Percentiles rank a stretch among this genome's conserved stretches.
Evolutionary conservation across 495 filamentous ascomycete species (phyloP).

Genomic region (Platismatia glauca): DNA sequence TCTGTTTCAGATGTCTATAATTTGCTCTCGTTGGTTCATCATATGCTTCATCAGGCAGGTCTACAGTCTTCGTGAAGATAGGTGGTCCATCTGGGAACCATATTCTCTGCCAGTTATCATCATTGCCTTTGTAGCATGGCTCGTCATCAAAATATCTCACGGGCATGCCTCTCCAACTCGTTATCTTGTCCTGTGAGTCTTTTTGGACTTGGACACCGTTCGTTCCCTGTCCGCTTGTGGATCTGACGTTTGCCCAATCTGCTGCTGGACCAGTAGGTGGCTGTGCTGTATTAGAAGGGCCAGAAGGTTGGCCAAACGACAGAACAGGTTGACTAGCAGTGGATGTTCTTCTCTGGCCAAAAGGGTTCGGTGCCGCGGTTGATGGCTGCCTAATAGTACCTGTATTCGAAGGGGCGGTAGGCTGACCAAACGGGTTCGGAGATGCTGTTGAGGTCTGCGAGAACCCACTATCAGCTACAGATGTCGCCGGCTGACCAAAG

Average conservation of each 20-base stretch:
- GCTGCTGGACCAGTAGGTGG: neutral
- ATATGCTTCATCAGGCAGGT: slow-evolving; percentile 37
- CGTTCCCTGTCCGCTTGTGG: neutral
- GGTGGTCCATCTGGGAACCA: slow-evolving; percentile 68
- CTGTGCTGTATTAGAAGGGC: neutral
- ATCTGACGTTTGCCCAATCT: neutral
- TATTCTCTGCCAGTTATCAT: slow-evolving; percentile 46
- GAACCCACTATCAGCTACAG: slow-evolving; percentile 7
- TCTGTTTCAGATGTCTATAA: slow-evolving; percentile 51
- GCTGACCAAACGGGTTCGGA: slow-evolving; percentile 33
- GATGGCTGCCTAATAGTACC: slow-evolving; percentile 5
- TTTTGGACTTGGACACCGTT: slow-evolving; percentile 6
- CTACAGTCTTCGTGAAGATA: slow-evolving; percentile 42
- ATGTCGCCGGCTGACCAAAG: slow-evolving; percentile 19
- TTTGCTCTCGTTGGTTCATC: slow-evolving; percentile 43
- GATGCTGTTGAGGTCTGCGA: slow-evolving; percentile 15
- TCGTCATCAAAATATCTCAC: slow-evolving; percentile 44
- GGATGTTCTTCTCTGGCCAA: slow-evolving; percentile 4
- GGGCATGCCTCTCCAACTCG: slow-evolving; percentile 46
- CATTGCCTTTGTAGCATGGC: slow-evolving; percentile 42
- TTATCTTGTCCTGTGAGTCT: slow-evolving; percentile 25
- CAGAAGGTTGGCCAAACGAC: slow-evolving; percentile 5
- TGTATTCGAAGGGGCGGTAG: slow-evolving; percentile 14
- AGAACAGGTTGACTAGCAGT: slow-evolving; percentile 5
- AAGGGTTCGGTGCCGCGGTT: neutral